Evolutionary conservation across 2,329 filamentous ascomycete genomes (phyloP).

Genomic region (Cladosporium sp.): DNA sequence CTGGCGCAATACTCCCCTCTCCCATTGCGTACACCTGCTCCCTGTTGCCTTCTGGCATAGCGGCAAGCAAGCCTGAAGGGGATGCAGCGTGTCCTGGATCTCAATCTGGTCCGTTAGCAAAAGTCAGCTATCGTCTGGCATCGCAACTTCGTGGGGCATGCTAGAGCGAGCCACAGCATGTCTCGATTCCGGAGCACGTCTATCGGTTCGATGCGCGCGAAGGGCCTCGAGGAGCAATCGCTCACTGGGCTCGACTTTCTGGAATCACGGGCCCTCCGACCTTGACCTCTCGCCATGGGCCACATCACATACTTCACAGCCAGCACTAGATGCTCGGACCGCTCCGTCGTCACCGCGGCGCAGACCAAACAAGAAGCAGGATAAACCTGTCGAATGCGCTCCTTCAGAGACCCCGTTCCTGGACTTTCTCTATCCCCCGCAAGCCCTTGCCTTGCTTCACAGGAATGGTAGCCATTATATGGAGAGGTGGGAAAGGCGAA

Average conservation of each 20-base stretch:
- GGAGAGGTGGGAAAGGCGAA: constrained; percentile 27
- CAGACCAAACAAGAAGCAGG: neutral
- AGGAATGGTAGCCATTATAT: constrained; percentile 16
- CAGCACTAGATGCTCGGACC: neutral
- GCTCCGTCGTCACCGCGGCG: neutral
- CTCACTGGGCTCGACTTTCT: constrained; percentile 52
- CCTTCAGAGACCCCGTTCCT: constrained; percentile 28
- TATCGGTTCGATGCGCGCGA: constrained; percentile 42
- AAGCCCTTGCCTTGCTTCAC: constrained; percentile 38
- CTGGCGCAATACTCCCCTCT: too few relatives aligned
- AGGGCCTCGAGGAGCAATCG: constrained; percentile 42
- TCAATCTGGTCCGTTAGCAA: neutral
- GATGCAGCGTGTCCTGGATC: neutral
- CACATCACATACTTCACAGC: neutral
- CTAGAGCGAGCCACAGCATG: constrained; percentile 57
- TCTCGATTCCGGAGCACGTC: constrained; percentile 53
- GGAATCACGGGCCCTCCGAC: constrained; percentile 51
- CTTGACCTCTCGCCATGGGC: constrained; percentile 36
- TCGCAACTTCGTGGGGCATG: constrained; percentile 39
- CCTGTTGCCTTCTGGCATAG: too few relatives aligned
- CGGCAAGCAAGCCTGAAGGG: neutral
- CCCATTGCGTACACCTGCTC: too few relatives aligned
- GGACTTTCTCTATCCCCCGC: constrained; percentile 47
- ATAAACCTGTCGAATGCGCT: neutral
- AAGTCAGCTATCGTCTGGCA: neutral